Conservation (phyloP, 805 yeast genomes). For the Kazachstania taianensis region DNA sequence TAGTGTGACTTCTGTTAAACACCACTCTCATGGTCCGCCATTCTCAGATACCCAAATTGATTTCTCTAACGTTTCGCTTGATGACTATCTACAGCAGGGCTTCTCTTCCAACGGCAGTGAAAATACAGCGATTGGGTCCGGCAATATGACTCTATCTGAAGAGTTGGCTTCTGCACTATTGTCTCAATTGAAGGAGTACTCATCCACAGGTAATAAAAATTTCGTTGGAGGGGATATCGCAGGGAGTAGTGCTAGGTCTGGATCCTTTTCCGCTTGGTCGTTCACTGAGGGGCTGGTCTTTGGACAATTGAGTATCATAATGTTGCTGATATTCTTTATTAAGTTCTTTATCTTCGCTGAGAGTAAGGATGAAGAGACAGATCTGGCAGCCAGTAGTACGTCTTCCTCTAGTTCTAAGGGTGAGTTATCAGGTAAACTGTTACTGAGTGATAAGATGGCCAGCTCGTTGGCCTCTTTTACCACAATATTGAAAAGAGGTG, state of each 20-base stretch:
- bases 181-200: too few species aligned
- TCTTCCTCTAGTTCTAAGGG: background rate
- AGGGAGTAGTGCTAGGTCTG: too few species aligned
- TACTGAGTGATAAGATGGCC: background rate
- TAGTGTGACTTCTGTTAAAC: too few species aligned
- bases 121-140: background rate
- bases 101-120: background rate
- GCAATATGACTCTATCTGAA: background rate
- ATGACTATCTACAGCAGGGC: too few species aligned
- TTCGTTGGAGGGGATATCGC: background rate
- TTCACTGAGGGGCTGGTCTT: slow-evolving; percentile 66
- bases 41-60: too few species aligned
- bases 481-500: slow-evolving; percentile 25
- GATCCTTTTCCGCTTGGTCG: slow-evolving; percentile 38
- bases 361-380: slow-evolving; percentile 32
- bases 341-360: slow-evolving; percentile 73
- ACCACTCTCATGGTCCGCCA: too few species aligned
- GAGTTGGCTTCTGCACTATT: background rate
- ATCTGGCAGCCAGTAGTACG: slow-evolving; percentile 17
- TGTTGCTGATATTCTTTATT: slow-evolving; percentile 52
- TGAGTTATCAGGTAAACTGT: background rate
- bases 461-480: slow-evolving; percentile 1
- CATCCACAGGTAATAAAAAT: background rate
- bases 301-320: slow-evolving; percentile 65
- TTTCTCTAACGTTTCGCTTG: too few species aligned